Evolutionary conservation across 2,329 filamentous ascomycete genomes (phyloP).

Genomic region (Kalmusia sp.): DNA sequence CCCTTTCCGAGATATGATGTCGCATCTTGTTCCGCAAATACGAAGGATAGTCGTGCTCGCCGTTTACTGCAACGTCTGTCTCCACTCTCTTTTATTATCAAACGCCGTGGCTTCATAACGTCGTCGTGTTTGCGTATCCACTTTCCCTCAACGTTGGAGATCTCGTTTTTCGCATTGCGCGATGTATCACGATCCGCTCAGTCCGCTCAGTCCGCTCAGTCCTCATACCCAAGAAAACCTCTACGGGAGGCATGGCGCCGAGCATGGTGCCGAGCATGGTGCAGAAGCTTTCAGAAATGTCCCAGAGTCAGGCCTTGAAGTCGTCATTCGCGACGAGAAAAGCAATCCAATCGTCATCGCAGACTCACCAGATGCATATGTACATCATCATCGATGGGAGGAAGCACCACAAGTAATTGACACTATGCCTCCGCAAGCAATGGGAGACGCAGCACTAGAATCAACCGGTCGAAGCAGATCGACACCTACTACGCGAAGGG

Average conservation of each 20-base stretch:
- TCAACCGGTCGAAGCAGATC: background rate
- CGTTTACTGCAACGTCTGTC: background rate
- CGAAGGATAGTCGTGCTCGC: background rate
- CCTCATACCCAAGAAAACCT: no score
- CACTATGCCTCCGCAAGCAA: background rate
- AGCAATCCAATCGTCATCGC: background rate
- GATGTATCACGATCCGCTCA: background rate
- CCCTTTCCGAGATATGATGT: background rate
- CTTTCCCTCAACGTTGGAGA: background rate
- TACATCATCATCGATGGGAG: background rate
- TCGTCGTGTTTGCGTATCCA: background rate
- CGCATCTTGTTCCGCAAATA: background rate
- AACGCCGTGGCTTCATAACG: background rate
- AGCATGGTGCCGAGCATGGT: no score
- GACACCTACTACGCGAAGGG: background rate
- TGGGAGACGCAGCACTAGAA: slow-evolving; percentile 3
- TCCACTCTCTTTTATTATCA: background rate
- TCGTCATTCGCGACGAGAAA: background rate
- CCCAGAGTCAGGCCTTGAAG: no score
- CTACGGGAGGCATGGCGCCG: no score
- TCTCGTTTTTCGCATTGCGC: background rate
- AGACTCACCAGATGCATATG: background rate
- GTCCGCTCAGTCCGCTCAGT: no score
- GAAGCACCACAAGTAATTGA: slow-evolving; percentile 4
- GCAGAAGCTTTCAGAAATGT: no score